These are phyloP conservation scores for Aspergillus pseudoglaucus DNA, from an alignment of 2,329 filamentous ascomycete genomes.

Conservation along the genomic window DNA sequence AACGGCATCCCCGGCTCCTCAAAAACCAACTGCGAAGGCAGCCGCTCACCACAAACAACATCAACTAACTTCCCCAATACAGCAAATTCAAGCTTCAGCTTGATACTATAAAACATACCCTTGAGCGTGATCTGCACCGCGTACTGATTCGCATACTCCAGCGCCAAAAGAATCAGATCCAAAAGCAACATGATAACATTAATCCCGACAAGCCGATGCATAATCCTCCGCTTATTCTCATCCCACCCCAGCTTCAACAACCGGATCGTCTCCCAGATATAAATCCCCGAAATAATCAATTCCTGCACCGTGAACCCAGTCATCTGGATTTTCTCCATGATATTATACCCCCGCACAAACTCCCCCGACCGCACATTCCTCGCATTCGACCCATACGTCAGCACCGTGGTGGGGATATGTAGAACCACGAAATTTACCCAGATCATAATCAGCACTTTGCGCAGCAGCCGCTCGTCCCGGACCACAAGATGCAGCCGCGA, in stretches of 20 bases:
- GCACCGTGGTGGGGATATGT: slow-evolving; percentile 49
- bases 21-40: slow-evolving; percentile 5
- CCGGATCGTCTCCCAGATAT: slow-evolving; percentile 49
- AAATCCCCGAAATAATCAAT: slow-evolving; percentile 42
- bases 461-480: slow-evolving; percentile 44
- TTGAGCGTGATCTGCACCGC: slow-evolving; percentile 37
- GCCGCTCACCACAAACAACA: slow-evolving; percentile 25
- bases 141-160: slow-evolving; percentile 37
- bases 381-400: slow-evolving; percentile 44
- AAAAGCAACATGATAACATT: slow-evolving; percentile 44
- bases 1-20: background rate
- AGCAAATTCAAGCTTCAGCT: slow-evolving; percentile 51
- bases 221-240: slow-evolving; percentile 25
- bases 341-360: slow-evolving; percentile 37
- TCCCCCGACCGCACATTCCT: slow-evolving; percentile 10
- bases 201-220: slow-evolving; percentile 42
- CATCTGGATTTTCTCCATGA: slow-evolving; percentile 43
- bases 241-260: slow-evolving; percentile 33
- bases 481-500: slow-evolving; percentile 57
- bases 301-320: slow-evolving; percentile 43
- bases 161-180: slow-evolving; percentile 37
- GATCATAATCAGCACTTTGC: slow-evolving; percentile 52
- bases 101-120: slow-evolving; percentile 32
- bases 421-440: slow-evolving; percentile 48
- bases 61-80: slow-evolving; percentile 45